Evolutionary conservation across 164 flowering plant genomes (phyloP).

Genomic region (Houttuynia cordata): DNA sequence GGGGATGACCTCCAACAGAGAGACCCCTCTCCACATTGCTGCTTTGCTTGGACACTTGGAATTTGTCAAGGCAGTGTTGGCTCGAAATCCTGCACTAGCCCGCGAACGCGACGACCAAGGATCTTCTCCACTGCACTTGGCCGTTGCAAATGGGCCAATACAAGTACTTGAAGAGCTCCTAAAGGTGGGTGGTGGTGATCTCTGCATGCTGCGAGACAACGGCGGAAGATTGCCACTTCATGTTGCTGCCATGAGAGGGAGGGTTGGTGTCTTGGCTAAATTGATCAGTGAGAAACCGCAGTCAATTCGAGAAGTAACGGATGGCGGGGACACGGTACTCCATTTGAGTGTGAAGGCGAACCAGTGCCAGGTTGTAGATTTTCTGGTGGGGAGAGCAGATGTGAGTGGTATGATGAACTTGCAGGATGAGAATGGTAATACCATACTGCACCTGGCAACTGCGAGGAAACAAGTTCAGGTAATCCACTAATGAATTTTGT

Average conservation of each 20-base stretch:
- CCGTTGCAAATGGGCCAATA: not conserved
- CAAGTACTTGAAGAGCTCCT: not conserved
- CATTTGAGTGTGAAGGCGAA: slow-evolving; percentile 1
- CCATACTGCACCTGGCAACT: slow-evolving; percentile 2
- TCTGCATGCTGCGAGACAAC: not conserved
- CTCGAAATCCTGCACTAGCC: not conserved
- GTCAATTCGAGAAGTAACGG: not conserved
- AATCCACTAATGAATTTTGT: too few species aligned
- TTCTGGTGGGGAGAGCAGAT: not conserved
- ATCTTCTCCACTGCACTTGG: slow-evolving; percentile 8
- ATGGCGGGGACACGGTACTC: not conserved
- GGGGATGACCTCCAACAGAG: not conserved
- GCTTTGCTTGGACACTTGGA: not conserved
- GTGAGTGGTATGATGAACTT: not conserved
- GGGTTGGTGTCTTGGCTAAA: not conserved
- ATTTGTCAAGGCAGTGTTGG: not conserved
- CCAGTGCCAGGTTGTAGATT: slow-evolving; percentile 1
- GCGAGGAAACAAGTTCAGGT: slow-evolving; percentile 3
- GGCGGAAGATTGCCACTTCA: slow-evolving; percentile 3
- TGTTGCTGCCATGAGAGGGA: slow-evolving; percentile 2
- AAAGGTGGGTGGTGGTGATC: not conserved
- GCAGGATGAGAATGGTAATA: slow-evolving; percentile 1
- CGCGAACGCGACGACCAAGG: not conserved
- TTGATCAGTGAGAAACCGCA: not conserved
- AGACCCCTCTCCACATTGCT: slow-evolving; percentile 1